These are phyloP conservation scores for Capronia americana DNA, from an alignment of 2,329 filamentous ascomycete genomes.

Conservation along the genomic window DNA sequence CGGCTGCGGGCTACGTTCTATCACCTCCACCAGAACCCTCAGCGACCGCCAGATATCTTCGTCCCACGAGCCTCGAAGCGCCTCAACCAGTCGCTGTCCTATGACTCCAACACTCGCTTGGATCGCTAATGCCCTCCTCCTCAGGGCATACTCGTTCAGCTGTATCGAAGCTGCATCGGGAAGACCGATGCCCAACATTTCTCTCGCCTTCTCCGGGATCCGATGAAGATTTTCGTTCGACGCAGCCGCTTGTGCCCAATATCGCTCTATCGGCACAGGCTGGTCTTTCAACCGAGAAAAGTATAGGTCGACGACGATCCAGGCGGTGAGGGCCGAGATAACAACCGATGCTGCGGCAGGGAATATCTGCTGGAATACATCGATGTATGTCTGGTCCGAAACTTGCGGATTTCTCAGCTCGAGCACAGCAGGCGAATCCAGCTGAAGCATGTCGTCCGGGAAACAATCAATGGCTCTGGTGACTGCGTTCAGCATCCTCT, in stretches of 20 bases:
- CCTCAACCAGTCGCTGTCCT: slow-evolving; percentile 26
- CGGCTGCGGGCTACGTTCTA: slow-evolving; percentile 20
- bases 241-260: slow-evolving; percentile 10
- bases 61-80: slow-evolving; percentile 33
- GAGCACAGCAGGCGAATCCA: slow-evolving; percentile 27
- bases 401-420: slow-evolving; percentile 22
- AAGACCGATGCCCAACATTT: slow-evolving; percentile 33
- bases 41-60: slow-evolving; percentile 35
- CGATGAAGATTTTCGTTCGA: slow-evolving; percentile 18
- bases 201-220: slow-evolving; percentile 35
- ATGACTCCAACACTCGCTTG: slow-evolving; percentile 24
- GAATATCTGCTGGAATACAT: slow-evolving; percentile 32
- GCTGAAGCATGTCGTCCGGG: slow-evolving; percentile 26
- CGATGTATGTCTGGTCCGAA: slow-evolving; percentile 25
- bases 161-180: slow-evolving; percentile 11
- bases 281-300: slow-evolving; percentile 22
- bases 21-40: slow-evolving; percentile 32
- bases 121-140: slow-evolving; percentile 18
- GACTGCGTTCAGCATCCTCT: slow-evolving; percentile 26
- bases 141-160: slow-evolving; percentile 24
- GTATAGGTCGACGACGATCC: slow-evolving; percentile 36
- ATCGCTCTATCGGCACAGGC: slow-evolving; percentile 13
- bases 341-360: slow-evolving; percentile 20
- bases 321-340: slow-evolving; percentile 34
- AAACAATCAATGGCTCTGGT: slow-evolving; percentile 32